phyloP scores from a whole-genome alignment of 164 flowering plant genomes.

The Annona squamosa region DNA sequence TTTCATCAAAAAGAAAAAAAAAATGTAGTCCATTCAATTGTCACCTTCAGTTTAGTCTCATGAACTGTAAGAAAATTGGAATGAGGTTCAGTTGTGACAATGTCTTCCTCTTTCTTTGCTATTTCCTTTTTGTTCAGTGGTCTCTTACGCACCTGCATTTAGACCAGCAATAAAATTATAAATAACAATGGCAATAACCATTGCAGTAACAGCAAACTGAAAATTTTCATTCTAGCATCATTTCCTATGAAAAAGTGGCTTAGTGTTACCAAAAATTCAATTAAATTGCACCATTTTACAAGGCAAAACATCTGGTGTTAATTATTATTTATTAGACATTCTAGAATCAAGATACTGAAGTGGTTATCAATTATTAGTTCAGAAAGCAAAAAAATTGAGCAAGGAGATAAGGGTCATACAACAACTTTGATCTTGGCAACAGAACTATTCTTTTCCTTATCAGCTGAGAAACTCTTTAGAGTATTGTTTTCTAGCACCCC shows the following conservation, averaged over 20 bases:
- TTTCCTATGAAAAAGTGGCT: neutral
- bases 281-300: neutral
- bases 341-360: neutral
- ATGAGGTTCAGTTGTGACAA: conserved; percentile 47
- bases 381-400: neutral
- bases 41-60: conserved; percentile 87
- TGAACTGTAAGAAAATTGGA: conserved; percentile 67
- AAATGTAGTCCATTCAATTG: conserved; percentile 8
- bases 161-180: neutral
- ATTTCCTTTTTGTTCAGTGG: conserved; percentile 76
- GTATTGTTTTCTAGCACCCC: conserved; percentile 46
- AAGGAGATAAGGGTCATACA: conserved; percentile 34
- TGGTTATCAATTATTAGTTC: neutral
- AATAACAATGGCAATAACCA: neutral
- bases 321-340: neutral
- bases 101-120: conserved; percentile 76
- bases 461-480: conserved; percentile 43
- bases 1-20: neutral
- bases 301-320: neutral
- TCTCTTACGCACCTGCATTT: conserved; percentile 79
- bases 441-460: conserved; percentile 55
- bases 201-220: neutral
- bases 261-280: neutral
- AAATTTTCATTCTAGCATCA: neutral
- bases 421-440: conserved; percentile 95